Evolutionary conservation across 2,329 filamentous ascomycete species (phyloP).

Genomic region (Westerdykella sp.): DNA sequence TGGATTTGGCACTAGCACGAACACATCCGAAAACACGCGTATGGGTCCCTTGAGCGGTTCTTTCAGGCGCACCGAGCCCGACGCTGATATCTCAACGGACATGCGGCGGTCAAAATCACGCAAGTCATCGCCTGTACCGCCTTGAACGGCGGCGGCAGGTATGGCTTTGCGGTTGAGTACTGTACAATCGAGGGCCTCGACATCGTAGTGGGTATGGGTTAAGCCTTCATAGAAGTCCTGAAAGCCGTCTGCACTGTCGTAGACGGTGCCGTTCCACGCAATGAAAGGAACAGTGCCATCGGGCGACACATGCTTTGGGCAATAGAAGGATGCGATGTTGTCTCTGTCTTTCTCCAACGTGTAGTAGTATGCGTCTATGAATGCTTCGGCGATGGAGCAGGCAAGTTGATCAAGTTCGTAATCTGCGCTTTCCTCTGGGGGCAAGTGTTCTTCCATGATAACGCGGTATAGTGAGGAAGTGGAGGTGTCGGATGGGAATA

Average conservation of each 20-base stretch:
- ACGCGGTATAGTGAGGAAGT: too few relatives aligned
- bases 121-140: slow-evolving; percentile 22
- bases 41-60: slow-evolving; percentile 54
- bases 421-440: slow-evolving; percentile 1
- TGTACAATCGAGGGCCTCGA: slow-evolving; percentile 71
- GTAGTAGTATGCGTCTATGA: slow-evolving; percentile 69
- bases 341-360: slow-evolving; percentile 58
- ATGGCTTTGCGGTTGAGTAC: slow-evolving; percentile 63
- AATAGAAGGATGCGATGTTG: slow-evolving; percentile 64
- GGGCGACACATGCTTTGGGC: slow-evolving; percentile 52
- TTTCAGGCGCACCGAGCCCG: slow-evolving; percentile 64
- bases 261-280: slow-evolving; percentile 68
- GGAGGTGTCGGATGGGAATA: too few relatives aligned
- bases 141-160: slow-evolving; percentile 2
- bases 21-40: slow-evolving; percentile 70
- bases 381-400: slow-evolving; percentile 53
- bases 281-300: slow-evolving; percentile 57
- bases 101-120: slow-evolving; percentile 52
- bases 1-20: slow-evolving; percentile 65
- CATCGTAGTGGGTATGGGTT: slow-evolving; percentile 58
- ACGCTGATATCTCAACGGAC: slow-evolving; percentile 66
- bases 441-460: slow-evolving; percentile 3
- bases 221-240: slow-evolving; percentile 62
- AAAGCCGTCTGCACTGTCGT: slow-evolving; percentile 58
- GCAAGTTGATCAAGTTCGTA: slow-evolving; percentile 4